Evolutionary conservation across 768 basidiomycete genomes (phyloP).

Genomic region (Lentinula sp.): DNA sequence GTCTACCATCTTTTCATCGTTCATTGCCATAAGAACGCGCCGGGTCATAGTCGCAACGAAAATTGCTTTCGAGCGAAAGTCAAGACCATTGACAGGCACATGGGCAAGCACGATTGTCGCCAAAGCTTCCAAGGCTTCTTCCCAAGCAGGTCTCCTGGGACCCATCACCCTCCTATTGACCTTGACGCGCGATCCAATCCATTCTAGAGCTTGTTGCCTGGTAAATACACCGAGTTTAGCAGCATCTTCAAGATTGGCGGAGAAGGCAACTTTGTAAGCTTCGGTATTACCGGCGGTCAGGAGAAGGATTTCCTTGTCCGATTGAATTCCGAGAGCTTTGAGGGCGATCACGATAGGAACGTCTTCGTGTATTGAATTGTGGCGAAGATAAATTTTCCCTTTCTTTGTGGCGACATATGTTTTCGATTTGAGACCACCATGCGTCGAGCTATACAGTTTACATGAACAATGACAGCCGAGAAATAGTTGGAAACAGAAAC

Average conservation of each 20-base stretch:
- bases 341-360: constrained; percentile 94
- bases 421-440: constrained; percentile 88
- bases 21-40: constrained; percentile 92
- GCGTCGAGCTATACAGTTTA: constrained; percentile 54
- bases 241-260: constrained; percentile 90
- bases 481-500: constrained; percentile 21
- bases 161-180: constrained; percentile 76
- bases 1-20: constrained; percentile 95
- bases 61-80: constrained; percentile 91
- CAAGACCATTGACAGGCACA: constrained; percentile 83
- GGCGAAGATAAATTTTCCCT: constrained; percentile 90
- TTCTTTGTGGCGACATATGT: constrained; percentile 97
- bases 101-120: constrained; percentile 97
- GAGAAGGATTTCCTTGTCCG: constrained; percentile 95
- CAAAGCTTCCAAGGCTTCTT: constrained; percentile 94
- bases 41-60: constrained; percentile 98
- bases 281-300: constrained; percentile 91
- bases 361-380: constrained; percentile 96
- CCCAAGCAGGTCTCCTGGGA: constrained; percentile 81
- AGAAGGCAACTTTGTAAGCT: constrained; percentile 79
- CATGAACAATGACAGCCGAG: not conserved
- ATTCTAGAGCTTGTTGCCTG: constrained; percentile 89
- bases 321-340: constrained; percentile 93
- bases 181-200: constrained; percentile 90
- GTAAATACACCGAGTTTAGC: constrained; percentile 90